A percentile compares a stretch with the other conserved stretches of the same genome.
Conservation (phyloP, 2,329 filamentous ascomycete species). For the Fusarium foetens region DNA sequence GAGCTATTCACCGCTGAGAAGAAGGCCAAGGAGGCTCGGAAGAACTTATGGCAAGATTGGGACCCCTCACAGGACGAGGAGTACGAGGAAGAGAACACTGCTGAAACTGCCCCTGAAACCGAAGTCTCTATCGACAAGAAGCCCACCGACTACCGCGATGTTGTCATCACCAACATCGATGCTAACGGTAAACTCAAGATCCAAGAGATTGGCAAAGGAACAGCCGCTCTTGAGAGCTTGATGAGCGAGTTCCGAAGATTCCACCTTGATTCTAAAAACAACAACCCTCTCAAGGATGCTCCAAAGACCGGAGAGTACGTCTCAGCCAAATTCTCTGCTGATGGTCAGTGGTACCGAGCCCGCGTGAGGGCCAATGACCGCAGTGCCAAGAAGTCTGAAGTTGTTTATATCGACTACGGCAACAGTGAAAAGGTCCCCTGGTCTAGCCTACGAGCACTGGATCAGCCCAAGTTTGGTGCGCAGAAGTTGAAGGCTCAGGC, state of each 20-base stretch:
- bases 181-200: slow-evolving; percentile 85
- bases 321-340: slow-evolving; percentile 87
- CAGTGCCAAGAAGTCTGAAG: slow-evolving; percentile 85
- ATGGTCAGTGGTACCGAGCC: slow-evolving; percentile 94
- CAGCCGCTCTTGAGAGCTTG: slow-evolving; percentile 82
- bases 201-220: slow-evolving; percentile 89
- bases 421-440: slow-evolving; percentile 92
- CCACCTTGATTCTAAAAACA: slow-evolving; percentile 86
- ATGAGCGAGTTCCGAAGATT: slow-evolving; percentile 94
- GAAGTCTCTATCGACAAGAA: slow-evolving; percentile 72
- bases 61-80: slow-evolving; percentile 87
- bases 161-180: slow-evolving; percentile 92
- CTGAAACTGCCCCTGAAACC: slow-evolving; percentile 60
- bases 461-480: slow-evolving; percentile 79
- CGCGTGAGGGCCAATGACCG: slow-evolving; percentile 93
- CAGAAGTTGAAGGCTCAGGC: slow-evolving; percentile 90
- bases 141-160: slow-evolving; percentile 86
- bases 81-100: slow-evolving; percentile 62
- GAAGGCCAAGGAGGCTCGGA: slow-evolving; percentile 87
- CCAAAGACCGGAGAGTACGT: slow-evolving; percentile 94
- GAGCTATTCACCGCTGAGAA: slow-evolving; percentile 90
- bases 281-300: slow-evolving; percentile 74
- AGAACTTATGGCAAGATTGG: slow-evolving; percentile 93
- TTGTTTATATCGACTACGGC: slow-evolving; percentile 95
- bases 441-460: slow-evolving; percentile 83